These are phyloP conservation scores for Elymus sibiricus DNA, from an alignment of 176 grass and related monocot species.

Conservation along the genomic window DNA sequence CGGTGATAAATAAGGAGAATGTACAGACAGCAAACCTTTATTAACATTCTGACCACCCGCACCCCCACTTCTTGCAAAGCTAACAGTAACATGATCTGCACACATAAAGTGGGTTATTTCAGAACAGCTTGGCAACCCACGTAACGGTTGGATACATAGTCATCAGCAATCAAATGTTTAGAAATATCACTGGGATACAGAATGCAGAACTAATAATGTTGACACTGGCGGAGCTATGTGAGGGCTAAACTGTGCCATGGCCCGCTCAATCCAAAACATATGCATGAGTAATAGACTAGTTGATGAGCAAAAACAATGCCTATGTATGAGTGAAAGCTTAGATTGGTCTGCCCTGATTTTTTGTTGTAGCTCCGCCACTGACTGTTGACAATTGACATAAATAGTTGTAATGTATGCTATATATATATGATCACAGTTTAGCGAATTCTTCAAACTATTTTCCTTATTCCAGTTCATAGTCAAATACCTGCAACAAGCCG, in stretches of 20 bases:
- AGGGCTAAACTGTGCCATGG: too few species aligned
- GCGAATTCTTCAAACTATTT: background rate
- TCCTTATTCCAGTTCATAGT: background rate
- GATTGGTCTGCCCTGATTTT: too few species aligned
- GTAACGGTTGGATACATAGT: background rate
- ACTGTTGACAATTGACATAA: background rate
- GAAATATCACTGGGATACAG: background rate
- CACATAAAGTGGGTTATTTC: constrained; percentile 19
- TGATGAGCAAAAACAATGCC: too few species aligned
- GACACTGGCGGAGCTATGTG: background rate
- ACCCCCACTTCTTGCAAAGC: constrained; percentile 95
- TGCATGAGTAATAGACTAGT: too few species aligned
- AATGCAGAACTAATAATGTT: background rate
- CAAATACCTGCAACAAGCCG: constrained; percentile 8
- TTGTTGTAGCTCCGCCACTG: too few species aligned
- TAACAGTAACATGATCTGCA: constrained; percentile 83
- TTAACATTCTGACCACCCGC: constrained; percentile 99
- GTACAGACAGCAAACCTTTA: constrained; percentile 51
- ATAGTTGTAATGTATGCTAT: background rate
- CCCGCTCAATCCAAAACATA: too few species aligned
- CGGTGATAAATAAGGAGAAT: background rate
- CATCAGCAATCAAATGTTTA: background rate
- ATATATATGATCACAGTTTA: background rate
- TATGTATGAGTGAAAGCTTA: too few species aligned
- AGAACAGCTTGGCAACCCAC: constrained; percentile 22